Conservation (phyloP, 1,139 yeast genomes). For the Tardiomyces digboiensis region DNA sequence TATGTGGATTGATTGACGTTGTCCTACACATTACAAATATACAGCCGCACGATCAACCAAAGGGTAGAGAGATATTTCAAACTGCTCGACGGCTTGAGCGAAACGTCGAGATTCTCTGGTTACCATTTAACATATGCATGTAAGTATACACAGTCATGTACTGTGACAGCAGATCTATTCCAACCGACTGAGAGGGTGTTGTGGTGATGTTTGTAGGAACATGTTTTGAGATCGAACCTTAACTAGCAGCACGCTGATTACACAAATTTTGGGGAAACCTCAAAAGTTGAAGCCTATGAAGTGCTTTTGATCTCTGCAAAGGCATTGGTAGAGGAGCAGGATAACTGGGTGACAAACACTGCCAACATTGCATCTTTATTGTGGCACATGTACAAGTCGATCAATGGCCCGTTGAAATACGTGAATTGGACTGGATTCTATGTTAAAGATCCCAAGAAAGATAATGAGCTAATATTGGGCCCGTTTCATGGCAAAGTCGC, state of each 20-base stretch:
- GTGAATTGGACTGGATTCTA: constrained; percentile 97
- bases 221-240: no score
- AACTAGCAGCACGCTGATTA: constrained; percentile 13
- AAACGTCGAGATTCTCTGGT: no score
- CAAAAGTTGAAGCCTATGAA: constrained; percentile 51
- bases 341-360: constrained; percentile 82
- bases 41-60: no score
- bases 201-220: no score
- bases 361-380: constrained; percentile 78
- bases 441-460: constrained; percentile 32
- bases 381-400: constrained; percentile 78
- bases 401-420: constrained; percentile 22
- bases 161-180: no score
- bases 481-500: constrained; percentile 98
- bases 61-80: no score
- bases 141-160: no score
- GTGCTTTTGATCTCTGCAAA: constrained; percentile 49
- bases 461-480: constrained; percentile 57
- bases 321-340: constrained; percentile 52
- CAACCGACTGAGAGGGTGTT: no score
- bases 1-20: no score
- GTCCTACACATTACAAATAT: no score
- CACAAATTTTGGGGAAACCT: constrained; percentile 31
- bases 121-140: no score
- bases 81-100: no score